Evolutionary conservation across 768 basidiomycete genomes (phyloP), one percentile per base, ranked within the genome.

Genomic region (Fomitopsis pulvina): DNA sequence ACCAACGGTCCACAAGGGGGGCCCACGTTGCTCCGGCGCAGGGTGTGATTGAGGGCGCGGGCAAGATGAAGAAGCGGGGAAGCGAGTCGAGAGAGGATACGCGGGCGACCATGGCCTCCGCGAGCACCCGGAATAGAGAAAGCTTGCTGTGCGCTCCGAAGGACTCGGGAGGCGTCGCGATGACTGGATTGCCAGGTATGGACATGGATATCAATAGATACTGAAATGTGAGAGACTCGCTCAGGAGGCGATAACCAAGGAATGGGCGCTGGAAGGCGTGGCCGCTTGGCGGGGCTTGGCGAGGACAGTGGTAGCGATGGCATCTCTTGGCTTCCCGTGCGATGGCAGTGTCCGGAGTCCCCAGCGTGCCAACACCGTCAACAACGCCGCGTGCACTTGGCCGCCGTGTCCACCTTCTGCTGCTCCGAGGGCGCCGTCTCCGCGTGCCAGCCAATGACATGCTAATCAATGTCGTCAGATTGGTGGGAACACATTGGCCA

Each of bases 131-230:
- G 29, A 12, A 12, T 5, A 20, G 30, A 32, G 42, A 21, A 43
- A 18, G 21, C 9, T 12, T 9, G 45, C 45, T 46, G 45, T 37
- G 45, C 45, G 45, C 45, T 46, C 45, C 45, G 45, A 46, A 32
- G 7, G 45, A 21, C 32, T n/a, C 45, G 45, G 45, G 45, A 7
- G 30, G 25, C 29, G 32, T 46, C 29, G 32, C 30, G 45, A 46
- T n/a, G n/a, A 8, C n/a, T 18, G 43, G 34, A 12, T 37, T 12
- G 34, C 14, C 34, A 16, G 7, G 34, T 37, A 16, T 18, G 34
- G 14, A 37, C 29, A 14, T 18, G 11, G 41, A 43, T 18, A 43
- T 43, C 4, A 24, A 18, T 9, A 34, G 32, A 8, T 21, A 8
- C 11, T 5, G 22, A 14, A 22, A 24, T 18, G 42, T 12, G 22